Percentiles rank a stretch among this genome's conserved stretches.
Conservation (phyloP, 2,329 filamentous ascomycete genomes). For the Colletotrichum limetticola region DNA sequence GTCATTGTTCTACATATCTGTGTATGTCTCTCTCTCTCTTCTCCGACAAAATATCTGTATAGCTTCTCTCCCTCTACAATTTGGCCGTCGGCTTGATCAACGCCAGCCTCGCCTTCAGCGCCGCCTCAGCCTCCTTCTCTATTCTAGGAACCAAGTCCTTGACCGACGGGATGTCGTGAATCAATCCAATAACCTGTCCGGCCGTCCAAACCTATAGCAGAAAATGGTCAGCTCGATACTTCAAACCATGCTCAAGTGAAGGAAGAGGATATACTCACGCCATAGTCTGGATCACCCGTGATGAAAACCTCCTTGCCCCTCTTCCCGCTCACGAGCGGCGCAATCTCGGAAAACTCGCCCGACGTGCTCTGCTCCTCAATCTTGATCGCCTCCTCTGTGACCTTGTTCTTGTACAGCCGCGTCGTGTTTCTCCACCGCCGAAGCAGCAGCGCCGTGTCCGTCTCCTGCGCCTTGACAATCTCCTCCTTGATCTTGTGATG, state of each 20-base stretch:
- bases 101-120: conserved; percentile 68
- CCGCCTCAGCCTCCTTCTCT: conserved; percentile 78
- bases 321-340: conserved; percentile 88
- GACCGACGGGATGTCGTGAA: conserved; percentile 85
- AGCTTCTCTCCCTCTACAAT: conserved; percentile 53
- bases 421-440: conserved; percentile 94
- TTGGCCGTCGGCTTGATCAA: conserved; percentile 69
- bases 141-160: conserved; percentile 76
- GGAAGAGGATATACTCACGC: conserved; percentile 67
- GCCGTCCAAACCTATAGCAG: conserved; percentile 87
- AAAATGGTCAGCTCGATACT: neutral
- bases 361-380: conserved; percentile 85
- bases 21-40: neutral
- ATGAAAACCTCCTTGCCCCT: conserved; percentile 90
- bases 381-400: conserved; percentile 81
- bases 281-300: conserved; percentile 90
- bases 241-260: conserved; percentile 6
- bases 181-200: conserved; percentile 91
- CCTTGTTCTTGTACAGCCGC: conserved; percentile 90
- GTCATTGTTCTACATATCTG: conserved; percentile 12
- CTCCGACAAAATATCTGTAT: too few species aligned
- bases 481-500: conserved; percentile 93
- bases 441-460: conserved; percentile 89
- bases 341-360: conserved; percentile 91
- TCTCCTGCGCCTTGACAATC: conserved; percentile 90